Base-by-base conservation (phyloP, 2,329 filamentous ascomycete species). In the Gaeumannomyces tritici region DNA sequence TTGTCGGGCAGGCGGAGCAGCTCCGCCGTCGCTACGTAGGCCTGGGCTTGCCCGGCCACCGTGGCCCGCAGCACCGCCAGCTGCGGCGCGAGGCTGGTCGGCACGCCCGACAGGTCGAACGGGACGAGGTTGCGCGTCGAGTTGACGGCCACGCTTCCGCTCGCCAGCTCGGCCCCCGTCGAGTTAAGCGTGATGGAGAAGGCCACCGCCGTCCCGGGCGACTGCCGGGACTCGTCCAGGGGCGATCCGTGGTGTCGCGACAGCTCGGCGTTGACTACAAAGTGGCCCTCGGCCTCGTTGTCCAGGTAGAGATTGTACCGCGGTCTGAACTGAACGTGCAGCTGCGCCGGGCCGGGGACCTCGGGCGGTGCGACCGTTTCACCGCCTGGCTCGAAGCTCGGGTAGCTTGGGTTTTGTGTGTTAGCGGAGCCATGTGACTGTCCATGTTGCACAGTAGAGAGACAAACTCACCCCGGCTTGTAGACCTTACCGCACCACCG, bases 401-500 rank as follows among this genome's bases (percentile, higher is more conserved):
- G 74, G 62, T 73, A 72, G 54, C 73, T 74, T 55, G 2, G 33
- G 33, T 35, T 11, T 15, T 15, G 33, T 33, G 31, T 33, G 31
- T 33, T 33, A 9, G 12, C 12, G 8, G 31, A 11, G 31, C 31
- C 31, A 33, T 8, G n/a, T n/a, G n/a, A n/a, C n/a, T n/a, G n/a
- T n/a, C n/a, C n/a, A n/a, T n/a, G n/a, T n/a, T n/a, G n/a, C n/a
- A 33, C 31, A 33, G n/a, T 33, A 8, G 31, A 33, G 8, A 7
- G 31, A 33, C 31, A 33, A 35, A 64, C 64, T 47, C 69, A 79
- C 70, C 75, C 75, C 8, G 74, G 64, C 65, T 79, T 65, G 65
- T 80, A 80, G 5, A 75, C 77, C 62, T 80, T 80, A 24, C 78
- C 78, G 63, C 78, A 80, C 78, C 77, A 80, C 57, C 77, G 70